These are phyloP conservation scores for Tulasnella sp. DNA, from an alignment of 768 basidiomycete genomes.

Conservation along the genomic window DNA sequence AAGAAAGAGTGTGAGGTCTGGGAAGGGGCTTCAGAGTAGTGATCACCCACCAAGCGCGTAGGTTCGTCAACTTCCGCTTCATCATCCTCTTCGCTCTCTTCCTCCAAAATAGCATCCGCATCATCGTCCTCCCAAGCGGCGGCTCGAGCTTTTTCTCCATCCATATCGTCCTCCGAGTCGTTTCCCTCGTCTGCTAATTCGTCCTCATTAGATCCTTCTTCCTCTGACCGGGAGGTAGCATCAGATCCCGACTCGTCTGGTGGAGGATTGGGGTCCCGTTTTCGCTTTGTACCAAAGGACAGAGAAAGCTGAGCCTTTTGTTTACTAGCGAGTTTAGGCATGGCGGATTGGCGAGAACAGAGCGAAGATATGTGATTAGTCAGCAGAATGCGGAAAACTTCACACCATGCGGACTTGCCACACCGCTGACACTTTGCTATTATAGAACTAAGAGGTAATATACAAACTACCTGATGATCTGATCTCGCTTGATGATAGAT, in stretches of 20 bases:
- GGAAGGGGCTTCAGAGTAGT: background rate
- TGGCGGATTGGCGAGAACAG: background rate
- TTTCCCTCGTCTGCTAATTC: conserved; percentile 11
- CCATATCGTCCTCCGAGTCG: conserved; percentile 22
- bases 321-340: background rate
- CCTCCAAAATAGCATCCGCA: conserved; percentile 8
- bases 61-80: conserved; percentile 8
- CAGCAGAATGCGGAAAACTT: background rate
- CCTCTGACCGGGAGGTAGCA: background rate
- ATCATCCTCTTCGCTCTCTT: conserved; percentile 11
- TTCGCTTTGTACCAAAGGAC: background rate
- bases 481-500: too few species aligned
- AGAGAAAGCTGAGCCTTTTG: background rate
- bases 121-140: conserved; percentile 52
- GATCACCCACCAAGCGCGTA: background rate
- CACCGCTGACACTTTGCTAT: too few species aligned
- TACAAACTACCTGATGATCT: too few species aligned
- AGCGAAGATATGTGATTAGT: background rate
- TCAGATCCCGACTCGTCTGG: background rate
- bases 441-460: too few species aligned
- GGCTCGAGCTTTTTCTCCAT: conserved; percentile 45
- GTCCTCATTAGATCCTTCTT: background rate
- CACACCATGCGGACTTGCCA: too few species aligned
- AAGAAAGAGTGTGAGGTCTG: background rate
- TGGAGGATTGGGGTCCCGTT: background rate